These are phyloP conservation scores for Rhododendron kiyosumense DNA, from an alignment of 148 eudicot species.

Conservation along the genomic window DNA sequence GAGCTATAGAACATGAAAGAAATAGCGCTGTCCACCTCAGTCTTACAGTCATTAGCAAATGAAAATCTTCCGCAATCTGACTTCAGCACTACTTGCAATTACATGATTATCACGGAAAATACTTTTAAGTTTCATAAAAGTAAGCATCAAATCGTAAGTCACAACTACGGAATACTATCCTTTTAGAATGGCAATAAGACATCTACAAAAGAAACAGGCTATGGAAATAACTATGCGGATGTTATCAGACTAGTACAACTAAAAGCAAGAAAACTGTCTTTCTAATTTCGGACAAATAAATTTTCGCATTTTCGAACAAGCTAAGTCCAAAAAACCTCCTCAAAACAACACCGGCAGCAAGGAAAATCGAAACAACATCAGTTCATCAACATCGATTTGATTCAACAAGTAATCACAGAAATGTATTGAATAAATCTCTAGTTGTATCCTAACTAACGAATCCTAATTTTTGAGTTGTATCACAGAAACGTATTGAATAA, in stretches of 20 bases:
- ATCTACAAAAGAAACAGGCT: not conserved
- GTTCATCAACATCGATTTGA: too few species aligned
- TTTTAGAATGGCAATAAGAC: not conserved
- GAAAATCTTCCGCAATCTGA: not conserved
- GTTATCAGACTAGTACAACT: not conserved
- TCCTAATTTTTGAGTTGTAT: too few species aligned
- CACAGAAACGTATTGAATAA: too few species aligned
- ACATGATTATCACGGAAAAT: not conserved
- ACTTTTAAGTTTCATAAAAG: too few species aligned
- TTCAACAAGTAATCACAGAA: too few species aligned
- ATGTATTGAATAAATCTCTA: too few species aligned
- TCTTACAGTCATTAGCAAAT: not conserved
- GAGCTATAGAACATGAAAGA: not conserved
- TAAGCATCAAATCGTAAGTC: not conserved
- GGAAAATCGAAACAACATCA: too few species aligned
- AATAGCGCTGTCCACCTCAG: not conserved
- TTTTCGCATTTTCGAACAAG: too few species aligned
- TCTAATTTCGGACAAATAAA: too few species aligned
- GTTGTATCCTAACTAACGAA: too few species aligned
- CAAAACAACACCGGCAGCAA: too few species aligned
- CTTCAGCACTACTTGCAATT: not conserved
- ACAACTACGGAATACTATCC: not conserved
- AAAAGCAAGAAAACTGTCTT: not conserved
- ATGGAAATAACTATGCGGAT: not conserved
- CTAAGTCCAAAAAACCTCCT: too few species aligned